Percentiles rank a stretch among this genome's conserved stretches.
Evolutionary conservation across 2,329 filamentous ascomycete species (phyloP).

Genomic region (Neonectria punicea): DNA sequence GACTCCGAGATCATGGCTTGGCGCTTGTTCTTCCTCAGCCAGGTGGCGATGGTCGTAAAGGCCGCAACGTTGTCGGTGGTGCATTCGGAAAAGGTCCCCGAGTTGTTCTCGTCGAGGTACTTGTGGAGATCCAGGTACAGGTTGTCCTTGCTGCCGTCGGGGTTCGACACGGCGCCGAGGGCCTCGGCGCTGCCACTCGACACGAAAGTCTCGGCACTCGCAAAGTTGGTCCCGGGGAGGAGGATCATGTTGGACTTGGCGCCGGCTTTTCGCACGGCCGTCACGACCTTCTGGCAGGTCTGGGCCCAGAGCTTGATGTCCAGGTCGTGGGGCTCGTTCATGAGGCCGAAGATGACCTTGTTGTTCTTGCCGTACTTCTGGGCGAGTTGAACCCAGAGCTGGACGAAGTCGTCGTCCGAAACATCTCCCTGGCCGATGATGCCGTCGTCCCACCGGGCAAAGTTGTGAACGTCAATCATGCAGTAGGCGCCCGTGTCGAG

Average conservation of each 20-base stretch:
- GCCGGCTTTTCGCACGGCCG: constrained; percentile 72
- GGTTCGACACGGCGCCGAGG: constrained; percentile 65
- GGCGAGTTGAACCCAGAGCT: constrained; percentile 68
- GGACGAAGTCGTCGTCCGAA: constrained; percentile 65
- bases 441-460: constrained; percentile 68
- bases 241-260: constrained; percentile 71
- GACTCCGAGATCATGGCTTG: constrained; percentile 64
- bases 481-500: constrained; percentile 66
- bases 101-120: constrained; percentile 68
- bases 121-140: constrained; percentile 71
- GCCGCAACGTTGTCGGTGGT: constrained; percentile 62
- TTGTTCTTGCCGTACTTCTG: constrained; percentile 65
- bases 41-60: constrained; percentile 59
- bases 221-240: constrained; percentile 69
- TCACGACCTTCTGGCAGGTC: constrained; percentile 71
- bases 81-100: constrained; percentile 63
- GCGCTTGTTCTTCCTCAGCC: constrained; percentile 58
- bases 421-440: constrained; percentile 75
- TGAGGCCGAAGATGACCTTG: constrained; percentile 69
- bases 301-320: constrained; percentile 67
- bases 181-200: constrained; percentile 61
- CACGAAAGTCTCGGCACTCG: constrained; percentile 60
- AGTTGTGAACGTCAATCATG: constrained; percentile 70
- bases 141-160: constrained; percentile 64
- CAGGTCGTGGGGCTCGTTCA: constrained; percentile 76